A percentile compares a stretch with the other conserved stretches of the same genome.
These are phyloP conservation scores for Heterobasidion irregulare DNA, from an alignment of 1,284 basidiomycete species.

Conservation along the genomic window DNA sequence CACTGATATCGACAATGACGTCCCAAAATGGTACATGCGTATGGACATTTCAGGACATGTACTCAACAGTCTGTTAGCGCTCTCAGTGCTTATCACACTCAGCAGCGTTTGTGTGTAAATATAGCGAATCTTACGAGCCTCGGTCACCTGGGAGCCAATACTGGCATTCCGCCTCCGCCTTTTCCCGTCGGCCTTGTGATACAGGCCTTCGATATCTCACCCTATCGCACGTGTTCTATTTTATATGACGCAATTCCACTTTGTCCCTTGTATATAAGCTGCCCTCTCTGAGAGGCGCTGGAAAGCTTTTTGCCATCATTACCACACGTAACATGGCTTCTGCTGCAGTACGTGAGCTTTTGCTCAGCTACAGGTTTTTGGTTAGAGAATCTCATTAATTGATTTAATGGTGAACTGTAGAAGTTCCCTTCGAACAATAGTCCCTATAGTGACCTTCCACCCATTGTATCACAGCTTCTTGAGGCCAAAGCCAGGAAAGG, in stretches of 20 bases:
- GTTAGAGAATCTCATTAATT: not conserved
- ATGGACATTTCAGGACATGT: too few relatives aligned
- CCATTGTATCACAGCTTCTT: slow-evolving; percentile 43
- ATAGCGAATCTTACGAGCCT: too few relatives aligned
- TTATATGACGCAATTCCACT: not conserved
- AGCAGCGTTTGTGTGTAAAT: too few relatives aligned
- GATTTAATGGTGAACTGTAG: not conserved
- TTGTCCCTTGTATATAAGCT: not conserved
- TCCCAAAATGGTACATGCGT: too few relatives aligned
- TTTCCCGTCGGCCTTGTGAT: too few relatives aligned
- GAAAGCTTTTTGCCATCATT: not conserved
- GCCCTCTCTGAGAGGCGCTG: not conserved
- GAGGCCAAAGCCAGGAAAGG: slow-evolving; percentile 67
- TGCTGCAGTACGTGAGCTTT: not conserved
- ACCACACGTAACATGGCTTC: not conserved
- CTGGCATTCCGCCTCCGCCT: too few relatives aligned
- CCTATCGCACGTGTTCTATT: too few relatives aligned
- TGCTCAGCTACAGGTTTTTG: not conserved
- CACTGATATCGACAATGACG: too few relatives aligned
- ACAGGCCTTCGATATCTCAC: too few relatives aligned
- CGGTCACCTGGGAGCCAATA: too few relatives aligned
- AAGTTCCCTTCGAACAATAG: not conserved
- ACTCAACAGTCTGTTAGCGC: too few relatives aligned
- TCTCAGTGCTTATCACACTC: too few relatives aligned
- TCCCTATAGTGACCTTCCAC: slow-evolving; percentile 34